These are phyloP conservation scores for Glebionis coronaria DNA, from an alignment of 129 eudicot species.

Conservation along the genomic window DNA sequence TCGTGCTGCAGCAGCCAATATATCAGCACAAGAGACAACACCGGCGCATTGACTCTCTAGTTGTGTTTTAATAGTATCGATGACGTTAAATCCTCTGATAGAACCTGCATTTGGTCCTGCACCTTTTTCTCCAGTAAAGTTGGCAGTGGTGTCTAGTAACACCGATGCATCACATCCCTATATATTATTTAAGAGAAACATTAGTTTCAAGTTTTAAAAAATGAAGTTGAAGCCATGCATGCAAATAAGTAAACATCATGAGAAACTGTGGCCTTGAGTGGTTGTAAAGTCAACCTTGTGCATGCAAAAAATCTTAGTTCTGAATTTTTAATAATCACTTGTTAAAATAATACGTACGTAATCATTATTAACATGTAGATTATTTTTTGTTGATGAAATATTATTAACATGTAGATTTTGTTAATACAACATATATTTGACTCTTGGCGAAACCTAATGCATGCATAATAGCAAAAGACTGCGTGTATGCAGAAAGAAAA, in stretches of 20 bases:
- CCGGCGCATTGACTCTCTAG: slow-evolving; percentile 32
- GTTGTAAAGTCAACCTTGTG: no score
- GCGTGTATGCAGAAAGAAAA: background rate
- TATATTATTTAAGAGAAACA: background rate
- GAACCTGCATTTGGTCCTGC: slow-evolving; percentile 41
- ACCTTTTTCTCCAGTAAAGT: slow-evolving; percentile 36
- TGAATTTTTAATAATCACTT: no score
- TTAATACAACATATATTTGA: background rate
- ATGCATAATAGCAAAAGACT: background rate
- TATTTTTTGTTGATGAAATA: no score
- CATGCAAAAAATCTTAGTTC: no score
- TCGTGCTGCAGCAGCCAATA: slow-evolving; percentile 41
- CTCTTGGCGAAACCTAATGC: background rate
- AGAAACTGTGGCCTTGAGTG: no score
- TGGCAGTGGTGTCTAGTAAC: slow-evolving; percentile 31
- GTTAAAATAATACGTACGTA: no score
- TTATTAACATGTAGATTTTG: no score
- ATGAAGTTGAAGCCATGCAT: background rate
- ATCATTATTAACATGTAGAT: no score
- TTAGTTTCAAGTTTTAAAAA: background rate
- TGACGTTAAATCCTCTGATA: slow-evolving; percentile 40
- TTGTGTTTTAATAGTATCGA: slow-evolving; percentile 43
- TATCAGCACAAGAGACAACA: slow-evolving; percentile 57
- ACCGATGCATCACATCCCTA: slow-evolving; percentile 54
- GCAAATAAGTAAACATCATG: background rate